Conservation (phyloP, 306 rosid species). For the Lithocarpus polystachyus region DNA sequence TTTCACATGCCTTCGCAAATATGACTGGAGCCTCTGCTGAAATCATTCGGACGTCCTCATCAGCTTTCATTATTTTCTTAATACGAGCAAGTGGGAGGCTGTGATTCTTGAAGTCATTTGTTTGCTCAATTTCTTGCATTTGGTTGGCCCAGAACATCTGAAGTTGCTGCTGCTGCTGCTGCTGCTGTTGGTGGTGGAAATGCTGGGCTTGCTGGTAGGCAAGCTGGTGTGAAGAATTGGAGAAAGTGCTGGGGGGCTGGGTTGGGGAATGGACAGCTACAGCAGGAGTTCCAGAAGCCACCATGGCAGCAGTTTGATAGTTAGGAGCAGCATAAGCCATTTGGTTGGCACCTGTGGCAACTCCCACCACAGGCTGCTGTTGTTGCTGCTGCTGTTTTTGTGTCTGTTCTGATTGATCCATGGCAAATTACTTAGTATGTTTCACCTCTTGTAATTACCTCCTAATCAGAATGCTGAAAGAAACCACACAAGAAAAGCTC, state of each 20-base stretch:
- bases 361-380: constrained; percentile 40
- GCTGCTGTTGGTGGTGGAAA: constrained; percentile 72
- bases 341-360: constrained; percentile 43
- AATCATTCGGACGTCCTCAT: constrained; percentile 83
- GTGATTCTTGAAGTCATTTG: constrained; percentile 64
- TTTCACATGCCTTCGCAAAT: constrained; percentile 82
- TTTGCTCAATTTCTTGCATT: constrained; percentile 71
- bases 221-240: constrained; percentile 57
- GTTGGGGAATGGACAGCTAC: constrained; percentile 48
- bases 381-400: constrained; percentile 47
- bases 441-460: constrained; percentile 27
- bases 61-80: constrained; percentile 85
- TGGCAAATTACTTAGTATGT: constrained; percentile 21
- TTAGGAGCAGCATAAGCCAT: constrained; percentile 60
- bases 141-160: constrained; percentile 77
- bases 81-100: constrained; percentile 71
- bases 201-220: constrained; percentile 74
- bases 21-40: constrained; percentile 80
- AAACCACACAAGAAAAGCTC: background rate
- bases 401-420: constrained; percentile 69
- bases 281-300: constrained; percentile 59
- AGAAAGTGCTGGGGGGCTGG: constrained; percentile 52
- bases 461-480: constrained; percentile 32
- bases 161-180: constrained; percentile 70
- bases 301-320: constrained; percentile 59